Base-by-base conservation (phyloP, 1,139 yeast species). In the Saccharomycopsis hybrid region DNA sequence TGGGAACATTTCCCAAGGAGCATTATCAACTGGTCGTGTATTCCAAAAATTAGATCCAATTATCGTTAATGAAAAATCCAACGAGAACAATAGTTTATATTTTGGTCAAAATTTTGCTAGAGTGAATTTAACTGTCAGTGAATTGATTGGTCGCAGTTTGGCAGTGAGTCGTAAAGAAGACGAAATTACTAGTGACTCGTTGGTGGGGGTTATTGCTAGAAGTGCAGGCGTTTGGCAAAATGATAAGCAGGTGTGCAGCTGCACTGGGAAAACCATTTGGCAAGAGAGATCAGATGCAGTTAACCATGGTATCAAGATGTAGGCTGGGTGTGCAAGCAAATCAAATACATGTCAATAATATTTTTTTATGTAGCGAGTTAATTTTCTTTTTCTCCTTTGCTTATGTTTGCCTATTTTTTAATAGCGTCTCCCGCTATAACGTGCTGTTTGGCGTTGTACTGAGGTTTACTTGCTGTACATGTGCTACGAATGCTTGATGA, bases 161-260 rank as follows among this genome's bases (percentile, higher is more conserved):
- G 80, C 85, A 1, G 76, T 90, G 46, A 74, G 81, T 27, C 65
- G 67, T 31, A 71, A 71, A 38, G 62, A 68, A 43, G 62, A 62
- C 11, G 54, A 60, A 37, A 70, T 73, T 2, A 58, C 70, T 41
- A 51, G 63, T 3, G 76, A 72, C 50, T 76, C 82, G 4, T 70
- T 82, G 47, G 86, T 79, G 46, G 97, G 97, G 28, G 95, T 92
- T 31, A 80, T 92, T 63, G 97, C 97, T 2, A 77, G 97, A 62
- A 85, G 95, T 60, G 97, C 98, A 1, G 98, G 98, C 9, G 85
- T 82, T 18, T 92, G 97, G 97, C 96, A 92, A 62, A 92, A 92
- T 66, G 86, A 85, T 60, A 92, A 92, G 66, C 81, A 82, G 56
- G 95, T 92, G 1, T 92, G 98, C 66, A 83, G 94, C 42, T 92